A percentile compares a stretch with the other conserved stretches of the same genome.
Evolutionary conservation across 352 stramenopile species (phyloP).

Genomic region (Globisporangium abappressorium): DNA sequence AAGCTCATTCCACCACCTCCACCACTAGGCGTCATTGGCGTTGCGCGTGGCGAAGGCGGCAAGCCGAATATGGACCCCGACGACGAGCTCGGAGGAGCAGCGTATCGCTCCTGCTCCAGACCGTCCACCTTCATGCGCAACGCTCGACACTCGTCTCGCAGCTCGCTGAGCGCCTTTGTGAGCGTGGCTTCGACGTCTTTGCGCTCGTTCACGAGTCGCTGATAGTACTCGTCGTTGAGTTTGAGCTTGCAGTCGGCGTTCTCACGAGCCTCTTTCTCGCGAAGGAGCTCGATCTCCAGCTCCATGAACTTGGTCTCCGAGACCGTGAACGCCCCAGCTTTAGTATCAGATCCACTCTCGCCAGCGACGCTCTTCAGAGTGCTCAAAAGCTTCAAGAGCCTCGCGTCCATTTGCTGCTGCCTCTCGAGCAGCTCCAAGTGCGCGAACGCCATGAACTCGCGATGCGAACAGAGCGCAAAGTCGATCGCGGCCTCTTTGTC

Average conservation of each 20-base stretch:
- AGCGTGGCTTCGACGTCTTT: constrained; percentile 53
- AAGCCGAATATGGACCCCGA: constrained; percentile 10
- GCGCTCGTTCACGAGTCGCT: constrained; percentile 44
- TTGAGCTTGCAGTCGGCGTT: constrained; percentile 32
- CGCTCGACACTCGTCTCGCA: constrained; percentile 36
- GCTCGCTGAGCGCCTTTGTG: constrained; percentile 25
- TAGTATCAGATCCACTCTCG: not conserved
- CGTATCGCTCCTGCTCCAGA: constrained; percentile 35
- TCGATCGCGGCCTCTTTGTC: constrained; percentile 54
- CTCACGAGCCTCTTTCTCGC: constrained; percentile 28
- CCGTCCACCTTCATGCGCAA: constrained; percentile 38
- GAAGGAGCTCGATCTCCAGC: constrained; percentile 39
- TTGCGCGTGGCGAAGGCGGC: constrained; percentile 11
- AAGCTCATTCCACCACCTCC: not conserved
- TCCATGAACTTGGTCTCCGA: constrained; percentile 36
- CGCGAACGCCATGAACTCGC: constrained; percentile 51
- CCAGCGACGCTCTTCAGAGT: constrained; percentile 26
- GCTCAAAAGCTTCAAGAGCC: constrained; percentile 25
- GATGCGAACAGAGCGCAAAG: constrained; percentile 50
- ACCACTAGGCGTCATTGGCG: constrained; percentile 8
- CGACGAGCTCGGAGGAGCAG: constrained; percentile 9
- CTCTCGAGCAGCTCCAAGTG: constrained; percentile 33
- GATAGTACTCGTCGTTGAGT: constrained; percentile 45
- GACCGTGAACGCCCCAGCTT: constrained; percentile 23
- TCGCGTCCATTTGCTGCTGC: constrained; percentile 23